Evolutionary conservation across 208 protist species (phyloP), one percentile per base, ranked within the genome.

Genomic region (Leishmania lainsoni): DNA sequence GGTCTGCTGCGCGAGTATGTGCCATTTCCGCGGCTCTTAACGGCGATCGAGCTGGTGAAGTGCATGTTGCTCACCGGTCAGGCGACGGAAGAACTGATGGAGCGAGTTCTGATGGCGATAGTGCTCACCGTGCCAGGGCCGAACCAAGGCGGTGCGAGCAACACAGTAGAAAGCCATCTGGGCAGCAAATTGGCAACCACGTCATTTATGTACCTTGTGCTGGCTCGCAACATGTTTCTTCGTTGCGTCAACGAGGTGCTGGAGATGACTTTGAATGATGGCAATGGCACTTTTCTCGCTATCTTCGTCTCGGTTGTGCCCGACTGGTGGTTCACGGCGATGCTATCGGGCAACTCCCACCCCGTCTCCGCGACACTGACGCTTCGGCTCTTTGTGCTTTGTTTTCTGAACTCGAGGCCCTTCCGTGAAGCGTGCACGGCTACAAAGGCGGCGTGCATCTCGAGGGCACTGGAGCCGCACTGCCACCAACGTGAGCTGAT

Each of bases 1-100:
- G 90, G 90, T 35, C 75, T 95, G 17, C 78, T 94, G 79, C 85
- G 91, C 26, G 86, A 95, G 78, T 88, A 86, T 68, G 83, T 90
- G 9, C 48, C 73, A 2, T 78, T 87, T n/a, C 74, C 83, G 8
- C 66, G 86, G 26, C 76, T 95, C 35, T 75, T 79, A n/a, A 59
- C 61, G 14, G 89, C 84, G 42, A 75, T 90, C 12, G 69, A 77
- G 0, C 48, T 91, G 48, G 80, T 93, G 26, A 75, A 76, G 42
- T 75, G 59, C 5, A 81, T 88, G 29, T 26, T 94, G 20, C 85
- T 83, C 20, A 74, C 76, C 8, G 59, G 83, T 22, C 61, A 76
- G 49, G 75, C 79, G 45, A 83, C 63, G 42, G 86, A 82, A 26
- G 88, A 87, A 76, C 56, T 89, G 39, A 79, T 91, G 49, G 84